A percentile compares a stretch with the other conserved stretches of the same genome.
Evolutionary conservation across 1,284 basidiomycete species (phyloP).

Genomic region (Vanrija sp.): DNA sequence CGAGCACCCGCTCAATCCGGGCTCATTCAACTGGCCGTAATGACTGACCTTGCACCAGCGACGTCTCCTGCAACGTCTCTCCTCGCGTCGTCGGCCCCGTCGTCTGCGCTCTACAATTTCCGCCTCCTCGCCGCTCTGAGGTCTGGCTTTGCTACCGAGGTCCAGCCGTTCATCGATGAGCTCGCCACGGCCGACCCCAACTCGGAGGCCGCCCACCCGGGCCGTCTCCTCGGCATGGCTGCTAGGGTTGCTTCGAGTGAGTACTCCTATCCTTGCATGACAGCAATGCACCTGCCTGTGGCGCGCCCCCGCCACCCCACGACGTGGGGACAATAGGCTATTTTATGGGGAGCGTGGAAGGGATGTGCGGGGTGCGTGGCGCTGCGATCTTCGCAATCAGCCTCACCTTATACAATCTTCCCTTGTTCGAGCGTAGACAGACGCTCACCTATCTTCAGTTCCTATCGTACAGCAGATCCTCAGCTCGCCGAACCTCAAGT

Average conservation of each 20-base stretch:
- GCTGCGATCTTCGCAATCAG: no score
- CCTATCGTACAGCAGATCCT: constrained; percentile 64
- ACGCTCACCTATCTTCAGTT: constrained; percentile 41
- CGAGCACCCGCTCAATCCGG: neutral
- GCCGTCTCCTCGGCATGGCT: constrained; percentile 77
- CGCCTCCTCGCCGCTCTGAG: constrained; percentile 74
- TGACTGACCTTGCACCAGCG: neutral
- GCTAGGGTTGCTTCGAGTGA: constrained; percentile 76
- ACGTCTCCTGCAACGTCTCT: constrained; percentile 4
- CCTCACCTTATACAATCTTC: no score
- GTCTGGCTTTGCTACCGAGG: constrained; percentile 66
- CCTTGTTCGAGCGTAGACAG: constrained; percentile 1
- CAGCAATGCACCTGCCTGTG: no score
- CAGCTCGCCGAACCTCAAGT: constrained; percentile 66
- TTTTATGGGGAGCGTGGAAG: neutral
- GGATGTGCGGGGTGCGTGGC: neutral
- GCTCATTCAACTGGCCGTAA: neutral
- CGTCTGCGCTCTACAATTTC: constrained; percentile 61
- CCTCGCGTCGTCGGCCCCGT: constrained; percentile 5
- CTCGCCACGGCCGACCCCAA: constrained; percentile 53
- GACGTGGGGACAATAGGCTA: neutral
- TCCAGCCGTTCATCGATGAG: constrained; percentile 79
- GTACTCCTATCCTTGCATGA: constrained; percentile 32
- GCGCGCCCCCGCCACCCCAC: neutral
- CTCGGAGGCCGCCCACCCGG: constrained; percentile 55